Conservation (phyloP, 441 rosid genomes). For the Iberis amara region DNA sequence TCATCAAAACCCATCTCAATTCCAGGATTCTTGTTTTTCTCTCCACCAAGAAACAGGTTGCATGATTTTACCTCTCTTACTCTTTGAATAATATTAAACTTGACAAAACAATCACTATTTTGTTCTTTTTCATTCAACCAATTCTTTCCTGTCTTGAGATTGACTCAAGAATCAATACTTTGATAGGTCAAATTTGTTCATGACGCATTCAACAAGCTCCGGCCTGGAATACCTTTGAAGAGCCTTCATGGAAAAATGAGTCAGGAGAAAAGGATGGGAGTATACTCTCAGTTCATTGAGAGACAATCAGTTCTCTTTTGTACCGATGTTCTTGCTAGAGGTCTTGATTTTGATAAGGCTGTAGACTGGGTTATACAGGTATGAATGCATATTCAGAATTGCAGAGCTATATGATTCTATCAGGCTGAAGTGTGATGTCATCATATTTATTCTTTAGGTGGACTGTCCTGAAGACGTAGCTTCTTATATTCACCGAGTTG, state of each 20-base stretch:
- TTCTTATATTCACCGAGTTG: conserved; percentile 93
- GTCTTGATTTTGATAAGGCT: conserved; percentile 84
- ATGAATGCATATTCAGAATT: conserved; percentile 9
- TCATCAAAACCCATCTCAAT: conserved; percentile 70
- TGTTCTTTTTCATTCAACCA: conserved; percentile 1
- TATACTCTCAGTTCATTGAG: conserved; percentile 78
- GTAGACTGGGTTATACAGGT: conserved; percentile 99
- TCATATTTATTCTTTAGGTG: conserved; percentile 39
- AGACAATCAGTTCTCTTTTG: conserved; percentile 77
- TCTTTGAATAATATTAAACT: too few relatives aligned
- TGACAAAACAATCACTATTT: neutral
- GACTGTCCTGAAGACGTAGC: conserved; percentile 97
- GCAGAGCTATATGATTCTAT: neutral
- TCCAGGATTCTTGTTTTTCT: conserved; percentile 83
- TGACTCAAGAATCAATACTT: conserved; percentile 4
- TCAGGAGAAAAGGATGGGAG: conserved; percentile 70
- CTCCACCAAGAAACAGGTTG: conserved; percentile 88
- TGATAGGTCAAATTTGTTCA: conserved; percentile 79
- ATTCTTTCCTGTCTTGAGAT: conserved; percentile 1
- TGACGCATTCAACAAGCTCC: conserved; percentile 88
- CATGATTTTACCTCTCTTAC: neutral
- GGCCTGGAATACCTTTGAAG: conserved; percentile 85
- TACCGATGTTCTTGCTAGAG: conserved; percentile 94
- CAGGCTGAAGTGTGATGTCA: conserved; percentile 5
- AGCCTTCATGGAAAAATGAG: conserved; percentile 95